phyloP scores from a whole-genome alignment of 2,329 filamentous ascomycete genomes.

The Fusarium xyrophilum region DNA sequence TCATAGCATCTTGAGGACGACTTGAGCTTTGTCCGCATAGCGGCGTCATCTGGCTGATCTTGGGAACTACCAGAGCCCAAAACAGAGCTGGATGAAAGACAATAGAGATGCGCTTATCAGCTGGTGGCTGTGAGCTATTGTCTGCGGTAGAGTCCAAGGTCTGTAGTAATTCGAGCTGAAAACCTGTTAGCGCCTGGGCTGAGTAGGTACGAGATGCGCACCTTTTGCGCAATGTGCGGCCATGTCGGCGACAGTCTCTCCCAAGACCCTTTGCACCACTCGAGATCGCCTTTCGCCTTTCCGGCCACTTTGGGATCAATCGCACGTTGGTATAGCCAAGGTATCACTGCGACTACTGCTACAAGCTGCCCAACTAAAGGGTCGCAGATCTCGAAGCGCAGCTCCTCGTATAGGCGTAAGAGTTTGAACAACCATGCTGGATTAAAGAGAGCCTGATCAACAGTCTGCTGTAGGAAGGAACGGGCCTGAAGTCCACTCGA shows the following conservation, averaged over 20 bases:
- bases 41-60: constrained; percentile 1
- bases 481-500: not conserved
- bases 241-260: not conserved
- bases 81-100: constrained; percentile 4
- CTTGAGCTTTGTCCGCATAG: not conserved
- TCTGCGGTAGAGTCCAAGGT: not conserved
- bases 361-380: constrained; percentile 8
- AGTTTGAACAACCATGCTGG: constrained; percentile 11
- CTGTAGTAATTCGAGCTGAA: constrained; percentile 3
- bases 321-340: constrained; percentile 18
- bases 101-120: not conserved
- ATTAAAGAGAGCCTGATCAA: not conserved
- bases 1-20: not conserved
- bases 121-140: not conserved
- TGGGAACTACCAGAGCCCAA: constrained; percentile 11
- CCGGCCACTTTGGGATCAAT: constrained; percentile 1
- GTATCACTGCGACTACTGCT: constrained; percentile 13
- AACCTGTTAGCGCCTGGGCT: not conserved
- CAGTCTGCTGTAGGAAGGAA: constrained; percentile 2
- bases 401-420: not conserved
- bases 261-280: constrained; percentile 8
- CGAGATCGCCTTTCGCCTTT: not conserved
- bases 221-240: constrained; percentile 26
- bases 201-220: not conserved
- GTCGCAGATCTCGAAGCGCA: not conserved